A percentile compares a stretch with the other conserved stretches of the same genome.
These are phyloP conservation scores for Colletotrichum trifolii DNA, from an alignment of 2,329 filamentous ascomycete species.

Conservation along the genomic window DNA sequence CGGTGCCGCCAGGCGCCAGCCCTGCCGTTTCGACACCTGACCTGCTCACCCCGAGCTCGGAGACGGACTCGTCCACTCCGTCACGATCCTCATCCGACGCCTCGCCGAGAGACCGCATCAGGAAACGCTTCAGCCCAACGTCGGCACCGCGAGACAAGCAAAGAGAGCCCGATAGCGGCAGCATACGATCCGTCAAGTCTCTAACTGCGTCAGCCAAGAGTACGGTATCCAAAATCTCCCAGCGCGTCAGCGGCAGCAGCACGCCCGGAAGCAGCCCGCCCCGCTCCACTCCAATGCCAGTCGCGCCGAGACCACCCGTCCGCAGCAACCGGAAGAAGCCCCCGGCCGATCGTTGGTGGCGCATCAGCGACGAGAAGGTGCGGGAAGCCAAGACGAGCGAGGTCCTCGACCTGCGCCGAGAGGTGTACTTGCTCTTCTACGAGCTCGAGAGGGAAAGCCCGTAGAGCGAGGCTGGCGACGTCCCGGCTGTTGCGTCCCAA, in stretches of 20 bases:
- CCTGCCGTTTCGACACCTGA: slow-evolving; percentile 61
- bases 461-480: slow-evolving; percentile 38
- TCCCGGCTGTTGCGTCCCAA: slow-evolving; percentile 3
- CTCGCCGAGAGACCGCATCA: slow-evolving; percentile 38
- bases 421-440: slow-evolving; percentile 97
- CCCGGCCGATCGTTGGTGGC: slow-evolving; percentile 87
- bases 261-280: slow-evolving; percentile 37
- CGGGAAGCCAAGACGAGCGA: slow-evolving; percentile 94
- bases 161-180: slow-evolving; percentile 61
- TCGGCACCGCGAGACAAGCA: slow-evolving; percentile 46
- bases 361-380: slow-evolving; percentile 96
- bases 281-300: slow-evolving; percentile 39
- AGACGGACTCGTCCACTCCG: slow-evolving; percentile 48
- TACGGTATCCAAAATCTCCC: slow-evolving; percentile 60
- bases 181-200: slow-evolving; percentile 67
- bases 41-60: slow-evolving; percentile 53
- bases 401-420: slow-evolving; percentile 91
- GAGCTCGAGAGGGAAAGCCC: slow-evolving; percentile 73
- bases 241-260: slow-evolving; percentile 45
- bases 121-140: slow-evolving; percentile 28
- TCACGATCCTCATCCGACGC: slow-evolving; percentile 50
- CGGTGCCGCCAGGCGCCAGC: slow-evolving; percentile 50
- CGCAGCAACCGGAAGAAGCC: slow-evolving; percentile 63
- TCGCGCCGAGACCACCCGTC: slow-evolving; percentile 32
- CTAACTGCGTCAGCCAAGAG: slow-evolving; percentile 67